phyloP scores from a whole-genome alignment of 805 yeast species.

The Cyberlindnera subsufficiens region DNA sequence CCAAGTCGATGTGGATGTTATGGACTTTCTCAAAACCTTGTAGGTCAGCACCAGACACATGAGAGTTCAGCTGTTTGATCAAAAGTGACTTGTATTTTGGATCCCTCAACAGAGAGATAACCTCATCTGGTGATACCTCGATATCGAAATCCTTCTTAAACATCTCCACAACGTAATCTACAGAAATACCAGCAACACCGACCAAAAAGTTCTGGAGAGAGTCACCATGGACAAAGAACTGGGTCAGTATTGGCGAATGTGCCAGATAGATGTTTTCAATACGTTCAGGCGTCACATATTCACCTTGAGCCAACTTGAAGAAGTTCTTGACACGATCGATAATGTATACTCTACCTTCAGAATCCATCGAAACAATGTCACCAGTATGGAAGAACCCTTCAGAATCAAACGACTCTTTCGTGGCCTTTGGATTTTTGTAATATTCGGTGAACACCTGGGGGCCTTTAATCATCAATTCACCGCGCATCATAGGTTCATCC shows the following conservation, averaged over 20 bases:
- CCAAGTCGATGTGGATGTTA: constrained; percentile 46
- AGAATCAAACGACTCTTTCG: constrained; percentile 44
- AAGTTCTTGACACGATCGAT: constrained; percentile 76
- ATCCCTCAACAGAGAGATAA: constrained; percentile 11
- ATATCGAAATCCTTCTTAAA: constrained; percentile 12
- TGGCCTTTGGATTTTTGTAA: constrained; percentile 48
- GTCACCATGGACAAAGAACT: constrained; percentile 61
- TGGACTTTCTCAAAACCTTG: constrained; percentile 62
- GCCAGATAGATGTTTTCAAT: constrained; percentile 61
- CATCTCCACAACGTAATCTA: constrained; percentile 23
- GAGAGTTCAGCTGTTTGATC: constrained; percentile 15
- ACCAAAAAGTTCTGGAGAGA: constrained; percentile 50
- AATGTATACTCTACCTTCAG: constrained; percentile 48
- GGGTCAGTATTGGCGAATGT: constrained; percentile 43
- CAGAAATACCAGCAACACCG: constrained; percentile 58
- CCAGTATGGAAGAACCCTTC: constrained; percentile 66
- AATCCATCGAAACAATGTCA: constrained; percentile 50
- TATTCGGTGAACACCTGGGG: constrained; percentile 55
- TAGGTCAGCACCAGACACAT: constrained; percentile 28
- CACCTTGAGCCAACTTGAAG: constrained; percentile 64
- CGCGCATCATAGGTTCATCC: constrained; percentile 38
- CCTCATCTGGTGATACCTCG: constrained; percentile 9
- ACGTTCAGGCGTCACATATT: constrained; percentile 71
- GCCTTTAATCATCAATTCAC: constrained; percentile 60
- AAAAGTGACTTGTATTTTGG: constrained; percentile 16